Evolutionary conservation across 2,329 filamentous ascomycete genomes (phyloP), one percentile per base, ranked within the genome.

Genomic region (Xylaria polymorpha): DNA sequence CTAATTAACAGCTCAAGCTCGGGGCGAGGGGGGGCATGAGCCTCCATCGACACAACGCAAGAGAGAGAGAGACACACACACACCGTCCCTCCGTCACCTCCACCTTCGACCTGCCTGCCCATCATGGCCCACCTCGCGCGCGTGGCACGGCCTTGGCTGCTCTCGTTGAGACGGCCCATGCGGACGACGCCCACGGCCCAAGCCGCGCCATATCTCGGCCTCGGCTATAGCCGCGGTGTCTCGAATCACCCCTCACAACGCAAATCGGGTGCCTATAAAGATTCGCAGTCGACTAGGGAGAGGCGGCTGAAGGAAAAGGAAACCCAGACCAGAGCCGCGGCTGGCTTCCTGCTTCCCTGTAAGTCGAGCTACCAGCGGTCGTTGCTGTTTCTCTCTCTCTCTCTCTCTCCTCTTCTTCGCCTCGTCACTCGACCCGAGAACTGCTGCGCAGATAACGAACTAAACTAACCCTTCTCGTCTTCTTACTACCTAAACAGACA

Each of bases 81-180:
- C n/a, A 7, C 56, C 39, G 12, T 9, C 57, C 7, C 12, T 5
- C 32, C 12, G 25, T 35, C 25, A 35, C n/a, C 46, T 37, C 22
- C 12, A 2, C 39, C 25, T 15, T 4, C 7, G 25, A n/a, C 22
- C 53, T n/a, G 32, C 4, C 32, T 35, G 20, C 37, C 14, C 39
- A 63, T n/a, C 61, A 73, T 73, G 67, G 67, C 73, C 67, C 67
- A 71, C 20, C 62, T 74, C 62, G 60, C 69, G 15, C 72, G 70
- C 53, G 62, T 71, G 32, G 61, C 73, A 37, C 71, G 70, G 56
- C 71, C 71, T 25, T 69, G 71, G 72, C 68, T 73, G 50, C 25
- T 64, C 46, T 44, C 64, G 20, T 22, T 60, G 22, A 55, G 64
- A 14, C 60, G 14, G 5, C 53, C 62, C 4, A 20, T 64, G 4